Percentiles rank a stretch among this genome's conserved stretches.
phyloP scores from a whole-genome alignment of 305 asterid species.

The Fraxinus baroniana region DNA sequence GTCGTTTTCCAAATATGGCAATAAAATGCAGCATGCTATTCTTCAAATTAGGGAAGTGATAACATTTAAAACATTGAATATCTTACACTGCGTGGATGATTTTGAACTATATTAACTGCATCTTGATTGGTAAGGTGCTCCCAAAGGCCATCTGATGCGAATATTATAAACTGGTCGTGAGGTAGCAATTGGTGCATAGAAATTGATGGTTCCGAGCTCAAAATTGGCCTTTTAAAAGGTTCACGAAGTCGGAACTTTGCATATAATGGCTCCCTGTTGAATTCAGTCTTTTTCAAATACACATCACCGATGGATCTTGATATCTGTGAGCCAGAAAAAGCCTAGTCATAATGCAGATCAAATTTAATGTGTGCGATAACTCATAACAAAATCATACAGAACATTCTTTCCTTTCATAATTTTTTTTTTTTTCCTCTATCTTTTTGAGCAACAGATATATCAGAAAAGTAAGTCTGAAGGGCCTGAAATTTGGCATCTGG shows the following conservation, averaged over 20 bases:
- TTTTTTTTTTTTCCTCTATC: background rate
- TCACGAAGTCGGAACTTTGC: slow-evolving; percentile 75
- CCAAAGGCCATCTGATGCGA: slow-evolving; percentile 94
- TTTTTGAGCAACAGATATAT: background rate
- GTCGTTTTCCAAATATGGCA: background rate
- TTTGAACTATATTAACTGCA: slow-evolving; percentile 80
- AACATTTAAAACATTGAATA: slow-evolving; percentile 10
- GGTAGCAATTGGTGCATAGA: slow-evolving; percentile 64
- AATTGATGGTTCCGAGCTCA: slow-evolving; percentile 81
- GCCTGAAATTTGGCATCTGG: background rate
- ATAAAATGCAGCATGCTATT: background rate
- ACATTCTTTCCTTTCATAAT: background rate
- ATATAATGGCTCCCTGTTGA: slow-evolving; percentile 79
- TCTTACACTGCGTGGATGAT: slow-evolving; percentile 65
- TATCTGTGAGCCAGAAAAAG: slow-evolving; percentile 43
- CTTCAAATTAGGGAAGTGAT: background rate
- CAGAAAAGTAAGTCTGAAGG: background rate
- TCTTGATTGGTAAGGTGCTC: slow-evolving; percentile 89
- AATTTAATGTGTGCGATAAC: background rate
- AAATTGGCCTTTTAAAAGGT: slow-evolving; percentile 67
- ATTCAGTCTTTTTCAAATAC: slow-evolving; percentile 75
- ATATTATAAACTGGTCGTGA: slow-evolving; percentile 75
- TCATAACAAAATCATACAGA: background rate
- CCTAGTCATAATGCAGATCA: background rate
- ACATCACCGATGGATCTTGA: slow-evolving; percentile 90